A percentile compares a stretch with the other conserved stretches of the same genome.
Conservation (phyloP, 257 asterid genomes). For the Forsythia suspensa region DNA sequence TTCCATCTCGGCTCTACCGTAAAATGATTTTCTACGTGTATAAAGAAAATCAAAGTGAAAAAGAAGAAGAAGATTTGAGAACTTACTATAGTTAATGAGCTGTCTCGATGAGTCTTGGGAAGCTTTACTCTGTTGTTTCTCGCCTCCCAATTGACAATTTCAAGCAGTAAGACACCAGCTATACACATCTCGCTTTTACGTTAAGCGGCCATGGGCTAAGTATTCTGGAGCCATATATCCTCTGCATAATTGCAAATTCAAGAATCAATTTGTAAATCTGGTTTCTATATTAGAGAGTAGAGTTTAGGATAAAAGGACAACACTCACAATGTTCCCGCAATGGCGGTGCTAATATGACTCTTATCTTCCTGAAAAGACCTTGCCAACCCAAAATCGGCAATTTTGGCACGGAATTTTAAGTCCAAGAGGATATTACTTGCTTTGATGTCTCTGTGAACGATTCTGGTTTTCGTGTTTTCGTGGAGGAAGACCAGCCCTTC, state of each 20-base stretch:
- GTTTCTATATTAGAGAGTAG: background rate
- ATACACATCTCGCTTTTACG: constrained; percentile 62
- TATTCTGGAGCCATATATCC: constrained; percentile 84
- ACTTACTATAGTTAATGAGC: constrained; percentile 56
- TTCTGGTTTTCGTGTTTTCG: constrained; percentile 31
- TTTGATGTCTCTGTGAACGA: constrained; percentile 41
- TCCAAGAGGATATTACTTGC: constrained; percentile 41
- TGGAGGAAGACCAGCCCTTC: constrained; percentile 40
- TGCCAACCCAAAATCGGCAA: constrained; percentile 39
- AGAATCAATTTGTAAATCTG: background rate
- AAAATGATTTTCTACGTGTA: background rate
- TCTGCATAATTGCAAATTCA: constrained; percentile 31
- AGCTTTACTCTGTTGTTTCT: constrained; percentile 58
- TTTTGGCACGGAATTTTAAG: constrained; percentile 30
- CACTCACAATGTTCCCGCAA: constrained; percentile 80
- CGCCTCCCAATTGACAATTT: constrained; percentile 58
- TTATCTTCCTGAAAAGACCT: constrained; percentile 50
- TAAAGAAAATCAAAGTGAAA: background rate
- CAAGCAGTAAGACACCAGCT: constrained; percentile 73
- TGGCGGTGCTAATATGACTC: constrained; percentile 74
- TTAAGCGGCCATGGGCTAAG: constrained; percentile 56
- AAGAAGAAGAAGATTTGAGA: background rate
- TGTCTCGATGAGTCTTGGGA: constrained; percentile 48
- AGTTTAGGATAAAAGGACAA: background rate
- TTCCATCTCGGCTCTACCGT: background rate